Evolutionary conservation across 345 rosid species (phyloP).

Genomic region (Luvunga scandens): DNA sequence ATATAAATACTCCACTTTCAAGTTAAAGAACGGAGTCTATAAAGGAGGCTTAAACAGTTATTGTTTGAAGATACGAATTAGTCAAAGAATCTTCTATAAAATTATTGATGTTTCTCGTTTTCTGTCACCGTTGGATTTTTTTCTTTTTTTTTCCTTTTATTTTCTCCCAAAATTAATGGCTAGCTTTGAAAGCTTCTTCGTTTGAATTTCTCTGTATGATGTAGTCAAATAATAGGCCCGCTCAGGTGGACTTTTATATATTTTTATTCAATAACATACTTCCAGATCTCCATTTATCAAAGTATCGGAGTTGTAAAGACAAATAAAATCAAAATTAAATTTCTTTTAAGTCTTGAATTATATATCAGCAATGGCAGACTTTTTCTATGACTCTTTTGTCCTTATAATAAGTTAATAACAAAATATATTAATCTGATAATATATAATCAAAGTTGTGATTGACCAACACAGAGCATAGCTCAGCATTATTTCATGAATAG

Average conservation of each 20-base stretch:
- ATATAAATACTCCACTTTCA: not conserved
- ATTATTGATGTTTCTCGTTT: not conserved
- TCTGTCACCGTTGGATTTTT: not conserved
- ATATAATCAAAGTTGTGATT: not conserved
- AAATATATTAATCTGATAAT: not conserved
- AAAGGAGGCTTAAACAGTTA: conserved; percentile 4
- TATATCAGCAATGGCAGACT: conserved; percentile 11
- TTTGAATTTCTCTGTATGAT: conserved; percentile 7
- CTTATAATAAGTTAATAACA: not conserved
- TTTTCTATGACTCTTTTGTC: conserved; percentile 3
- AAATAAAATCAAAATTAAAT: not conserved
- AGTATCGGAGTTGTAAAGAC: not conserved
- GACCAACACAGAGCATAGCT: conserved; percentile 5
- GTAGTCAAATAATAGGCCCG: conserved; percentile 23
- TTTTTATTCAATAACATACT: not conserved
- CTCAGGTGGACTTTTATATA: conserved; percentile 19
- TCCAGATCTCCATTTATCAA: not conserved
- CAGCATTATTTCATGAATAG: not conserved
- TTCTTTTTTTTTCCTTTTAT: not conserved
- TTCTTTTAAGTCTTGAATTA: not conserved
- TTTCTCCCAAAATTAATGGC: not conserved
- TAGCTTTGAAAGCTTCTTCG: conserved; percentile 11
- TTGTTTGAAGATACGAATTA: not conserved
- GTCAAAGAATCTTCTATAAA: not conserved
- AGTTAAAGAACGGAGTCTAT: not conserved